Evolutionary conservation across 148 eudicot species (phyloP).

Genomic region (Spergularia bocconei): DNA sequence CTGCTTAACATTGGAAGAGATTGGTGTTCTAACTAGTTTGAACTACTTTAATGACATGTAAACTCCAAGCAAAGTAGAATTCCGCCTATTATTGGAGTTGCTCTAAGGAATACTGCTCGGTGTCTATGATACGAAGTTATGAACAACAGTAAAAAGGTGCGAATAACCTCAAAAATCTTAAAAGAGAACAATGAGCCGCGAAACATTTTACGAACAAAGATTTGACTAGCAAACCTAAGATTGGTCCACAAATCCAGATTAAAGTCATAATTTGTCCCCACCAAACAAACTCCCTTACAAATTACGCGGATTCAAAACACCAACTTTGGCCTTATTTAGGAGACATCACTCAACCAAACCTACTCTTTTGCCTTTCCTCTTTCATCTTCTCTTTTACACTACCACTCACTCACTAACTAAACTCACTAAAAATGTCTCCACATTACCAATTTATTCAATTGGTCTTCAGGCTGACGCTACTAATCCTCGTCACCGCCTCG

Average conservation of each 20-base stretch:
- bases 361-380: not conserved
- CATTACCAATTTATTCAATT: not conserved
- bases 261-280: constrained; percentile 8
- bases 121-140: too few species aligned
- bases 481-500: not conserved
- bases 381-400: not conserved
- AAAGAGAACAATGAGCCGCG: not conserved
- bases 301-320: not conserved
- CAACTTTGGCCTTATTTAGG: not conserved
- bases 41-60: too few species aligned
- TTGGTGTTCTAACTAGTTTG: too few species aligned
- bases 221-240: not conserved
- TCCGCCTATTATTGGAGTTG: too few species aligned
- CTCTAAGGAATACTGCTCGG: too few species aligned
- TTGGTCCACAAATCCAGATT: constrained; percentile 14
- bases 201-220: not conserved
- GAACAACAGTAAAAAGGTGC: too few species aligned
- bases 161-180: too few species aligned
- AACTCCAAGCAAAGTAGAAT: too few species aligned
- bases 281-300: constrained; percentile 7
- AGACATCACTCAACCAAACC: constrained; percentile 11
- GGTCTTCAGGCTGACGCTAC: not conserved
- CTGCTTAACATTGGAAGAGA: too few species aligned
- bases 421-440: not conserved
- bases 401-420: not conserved